Evolutionary conservation across 1,139 yeast genomes (phyloP), one percentile per base, ranked within the genome.

Genomic region (Zygoascus hellenicus): DNA sequence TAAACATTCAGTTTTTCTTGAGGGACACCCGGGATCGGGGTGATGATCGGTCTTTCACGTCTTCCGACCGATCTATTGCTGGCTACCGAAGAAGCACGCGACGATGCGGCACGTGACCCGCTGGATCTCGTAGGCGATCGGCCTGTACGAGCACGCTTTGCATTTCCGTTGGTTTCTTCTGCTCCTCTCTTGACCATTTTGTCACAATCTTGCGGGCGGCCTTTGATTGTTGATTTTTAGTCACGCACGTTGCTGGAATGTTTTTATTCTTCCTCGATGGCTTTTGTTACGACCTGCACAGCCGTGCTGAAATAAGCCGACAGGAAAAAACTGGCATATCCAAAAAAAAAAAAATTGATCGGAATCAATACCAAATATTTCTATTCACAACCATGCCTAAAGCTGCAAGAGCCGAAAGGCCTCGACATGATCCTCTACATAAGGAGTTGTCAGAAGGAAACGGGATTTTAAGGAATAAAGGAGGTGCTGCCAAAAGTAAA

Each of bases 371-470:
- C 11, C 19, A 36, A n/a, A n/a, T n/a, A 15, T 17, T 7, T 33
- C 31, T 13, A 13, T 6, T 11, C 10, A 16, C 37, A 26, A 46
- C 33, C 17, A 65, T 65, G 68, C 67, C 68, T 16, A 65, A 64
- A 48, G 58, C 61, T 9, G 26, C 26, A 22, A 55, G 54, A 33
- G 47, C 50, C 45, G 47, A 47, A 37, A 54, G 51, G 39, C 74
- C 65, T 48, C 77, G 80, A 55, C 96, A 87, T 64, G 86, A 80
- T 58, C 96, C 97, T 9, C 72, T 90, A 49, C 78, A 79, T 59
- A 81, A 78, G 58, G 96, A 88, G 59, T 74, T 87, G 43, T 77
- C 87, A 10, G 75, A 86, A 26, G 81, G 78, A 39, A 79, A 81
- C 34, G 96, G 96, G 15, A 78, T 76, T 48, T 73, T 87, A 60